Evolutionary conservation across 2,329 filamentous ascomycete species (phyloP).

Genomic region (Aspergillus intermedius): DNA sequence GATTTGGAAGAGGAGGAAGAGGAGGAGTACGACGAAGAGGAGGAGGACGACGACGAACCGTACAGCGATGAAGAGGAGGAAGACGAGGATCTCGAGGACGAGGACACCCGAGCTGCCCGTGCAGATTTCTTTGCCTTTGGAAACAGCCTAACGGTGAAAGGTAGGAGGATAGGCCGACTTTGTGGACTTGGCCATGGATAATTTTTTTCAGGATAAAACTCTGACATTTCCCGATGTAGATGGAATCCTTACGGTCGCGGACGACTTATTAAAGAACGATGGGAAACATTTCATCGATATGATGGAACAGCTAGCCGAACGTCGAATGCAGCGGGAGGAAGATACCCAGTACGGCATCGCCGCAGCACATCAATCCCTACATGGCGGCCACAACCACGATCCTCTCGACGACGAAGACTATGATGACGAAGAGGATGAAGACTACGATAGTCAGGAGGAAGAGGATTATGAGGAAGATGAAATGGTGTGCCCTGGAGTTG

Average conservation of each 20-base stretch:
- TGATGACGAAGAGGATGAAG: conserved; percentile 63
- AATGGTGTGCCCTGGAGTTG: conserved; percentile 43
- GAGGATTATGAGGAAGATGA: conserved; percentile 62
- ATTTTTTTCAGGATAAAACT: conserved; percentile 21
- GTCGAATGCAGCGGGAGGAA: conserved; percentile 93
- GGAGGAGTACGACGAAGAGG: conserved; percentile 57
- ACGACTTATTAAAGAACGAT: conserved; percentile 97
- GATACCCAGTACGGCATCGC: conserved; percentile 67
- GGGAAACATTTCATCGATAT: conserved; percentile 99
- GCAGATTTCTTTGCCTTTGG: conserved; percentile 97
- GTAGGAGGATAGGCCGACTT: conserved; percentile 30
- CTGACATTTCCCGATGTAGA: conserved; percentile 40
- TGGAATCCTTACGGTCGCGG: conserved; percentile 96
- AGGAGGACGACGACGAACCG: conserved; percentile 64
- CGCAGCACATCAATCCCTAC: conserved; percentile 51
- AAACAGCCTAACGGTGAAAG: conserved; percentile 92
- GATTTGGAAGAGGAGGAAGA: conserved; percentile 29
- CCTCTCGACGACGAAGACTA: conserved; percentile 69
- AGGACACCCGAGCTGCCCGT: conserved; percentile 55
- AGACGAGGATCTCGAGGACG: conserved; percentile 57
- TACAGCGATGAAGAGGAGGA: conserved; percentile 59
- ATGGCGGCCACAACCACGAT: conserved; percentile 69
- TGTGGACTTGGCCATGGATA: conserved; percentile 27
- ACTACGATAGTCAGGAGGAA: conserved; percentile 57
- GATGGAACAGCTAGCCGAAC: conserved; percentile 99